Evolutionary conservation across 495 filamentous ascomycete genomes (phyloP), one percentile per base, ranked within the genome.

Genomic region (Schizothecium vesticola): DNA sequence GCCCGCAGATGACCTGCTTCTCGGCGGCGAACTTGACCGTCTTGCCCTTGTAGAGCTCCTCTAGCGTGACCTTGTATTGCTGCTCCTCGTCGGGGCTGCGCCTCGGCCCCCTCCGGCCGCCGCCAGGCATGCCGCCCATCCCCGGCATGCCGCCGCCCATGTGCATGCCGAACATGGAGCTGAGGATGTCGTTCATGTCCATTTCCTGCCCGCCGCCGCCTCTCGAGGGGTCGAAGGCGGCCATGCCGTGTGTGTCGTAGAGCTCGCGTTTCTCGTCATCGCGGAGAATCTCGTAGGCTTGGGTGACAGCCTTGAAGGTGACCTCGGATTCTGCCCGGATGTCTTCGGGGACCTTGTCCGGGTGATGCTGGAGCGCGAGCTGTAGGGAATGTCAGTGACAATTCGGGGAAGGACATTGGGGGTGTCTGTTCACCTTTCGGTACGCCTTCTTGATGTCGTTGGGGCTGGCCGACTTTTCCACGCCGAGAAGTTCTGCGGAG

Each of bases 21-120:
- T 90, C 93, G 77, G 91, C 94, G 25, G 91, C 87, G 78, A 99
- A 96, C 79, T 94, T 94, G 70, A 95, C 94, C 1, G 95, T 97
- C 86, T 98, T 97, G 70, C 95, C 95, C 84, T 97, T 97, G 81
- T 97, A 99, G 25, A 98, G 84, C 73, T 98, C 94, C 75, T 97
- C 95, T 66, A 99, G 79, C 13, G 86, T 91, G 66, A 97, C 90
- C 74, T 92, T 88, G 74, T 98, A 99, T 66, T 90, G 85, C 72
- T 97, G 92, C 74, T 97, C 90, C 75, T 97, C 94, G 71, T 92
- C 88, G 63, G 85, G 86, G 25, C 95, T 94, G 72, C 85, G 90
- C 62, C 88, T 82, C 22, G 90, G 90, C 67, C 86, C 84, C 43
- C 43, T 51, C 66, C 80, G 81, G 24, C 87, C 84, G 9, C 82